A percentile compares a stretch with the other conserved stretches of the same genome.
These are phyloP conservation scores for Amniculicola lignicola DNA, from an alignment of 495 filamentous ascomycete species.

Conservation along the genomic window DNA sequence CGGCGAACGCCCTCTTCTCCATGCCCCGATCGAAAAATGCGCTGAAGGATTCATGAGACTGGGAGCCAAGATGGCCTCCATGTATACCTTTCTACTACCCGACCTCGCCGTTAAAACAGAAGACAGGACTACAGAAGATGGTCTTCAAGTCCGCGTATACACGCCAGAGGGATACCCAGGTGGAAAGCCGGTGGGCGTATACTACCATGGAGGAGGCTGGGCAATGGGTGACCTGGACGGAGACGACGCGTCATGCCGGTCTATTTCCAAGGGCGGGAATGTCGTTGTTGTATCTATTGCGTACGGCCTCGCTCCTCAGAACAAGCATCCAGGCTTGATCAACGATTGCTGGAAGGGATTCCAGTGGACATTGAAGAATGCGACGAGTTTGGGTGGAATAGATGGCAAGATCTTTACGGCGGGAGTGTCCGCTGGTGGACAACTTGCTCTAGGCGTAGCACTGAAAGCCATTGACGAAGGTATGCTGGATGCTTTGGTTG, in stretches of 20 bases:
- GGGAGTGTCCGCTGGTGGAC: constrained; percentile 24
- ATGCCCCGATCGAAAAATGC: constrained; percentile 20
- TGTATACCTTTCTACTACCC: constrained; percentile 28
- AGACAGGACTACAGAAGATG: constrained; percentile 18
- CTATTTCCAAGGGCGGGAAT: constrained; percentile 19
- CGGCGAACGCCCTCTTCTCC: constrained; percentile 28
- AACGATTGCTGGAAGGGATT: constrained; percentile 30
- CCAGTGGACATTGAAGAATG: constrained; percentile 29
- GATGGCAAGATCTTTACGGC: constrained; percentile 24
- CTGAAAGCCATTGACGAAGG: constrained; percentile 31
- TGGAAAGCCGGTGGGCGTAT: constrained; percentile 28
- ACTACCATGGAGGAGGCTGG: constrained; percentile 32
- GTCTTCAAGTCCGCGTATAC: constrained; percentile 27
- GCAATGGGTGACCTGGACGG: constrained; percentile 31
- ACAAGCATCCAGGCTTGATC: constrained; percentile 26
- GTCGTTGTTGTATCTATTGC: constrained; percentile 30
- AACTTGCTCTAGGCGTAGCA: constrained; percentile 23
- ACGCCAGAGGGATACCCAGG: constrained; percentile 25
- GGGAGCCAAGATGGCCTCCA: constrained; percentile 23
- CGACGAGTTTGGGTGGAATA: constrained; percentile 20
- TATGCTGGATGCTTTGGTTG: constrained; percentile 17
- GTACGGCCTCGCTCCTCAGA: constrained; percentile 30
- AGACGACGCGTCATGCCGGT: constrained; percentile 26
- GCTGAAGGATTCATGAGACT: constrained; percentile 20
- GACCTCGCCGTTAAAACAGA: constrained; percentile 29